These are phyloP conservation scores for Metschnikowia arizonensis DNA, from an alignment of 805 yeast species.

Conservation along the genomic window DNA sequence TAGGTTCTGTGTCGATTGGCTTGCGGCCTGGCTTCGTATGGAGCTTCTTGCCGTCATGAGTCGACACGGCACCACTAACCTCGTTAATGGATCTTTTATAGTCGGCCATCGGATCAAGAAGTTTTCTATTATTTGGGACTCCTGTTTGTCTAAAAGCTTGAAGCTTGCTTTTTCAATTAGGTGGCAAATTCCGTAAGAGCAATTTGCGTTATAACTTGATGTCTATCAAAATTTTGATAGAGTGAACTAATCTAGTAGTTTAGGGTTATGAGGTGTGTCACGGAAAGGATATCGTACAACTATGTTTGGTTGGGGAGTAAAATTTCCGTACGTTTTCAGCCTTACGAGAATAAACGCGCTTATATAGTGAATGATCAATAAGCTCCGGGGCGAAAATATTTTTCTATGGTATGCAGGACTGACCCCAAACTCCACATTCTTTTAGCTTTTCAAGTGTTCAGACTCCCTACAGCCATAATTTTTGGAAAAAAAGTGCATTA, in stretches of 20 bases:
- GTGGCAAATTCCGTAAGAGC: background rate
- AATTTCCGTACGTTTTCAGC: background rate
- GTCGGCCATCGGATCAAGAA: slow-evolving; percentile 22
- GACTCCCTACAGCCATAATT: background rate
- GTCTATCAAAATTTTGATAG: background rate
- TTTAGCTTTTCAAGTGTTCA: background rate
- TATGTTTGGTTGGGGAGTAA: background rate
- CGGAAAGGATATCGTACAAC: background rate
- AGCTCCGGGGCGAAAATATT: background rate
- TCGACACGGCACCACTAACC: slow-evolving; percentile 14
- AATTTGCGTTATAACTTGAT: background rate
- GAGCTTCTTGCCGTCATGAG: slow-evolving; percentile 35
- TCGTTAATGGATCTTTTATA: slow-evolving; percentile 31
- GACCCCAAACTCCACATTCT: background rate
- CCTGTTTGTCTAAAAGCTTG: background rate
- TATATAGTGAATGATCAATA: background rate
- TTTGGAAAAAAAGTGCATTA: background rate
- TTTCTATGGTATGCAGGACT: background rate
- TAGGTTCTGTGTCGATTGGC: slow-evolving; percentile 74
- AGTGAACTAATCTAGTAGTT: background rate
- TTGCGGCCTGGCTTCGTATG: slow-evolving; percentile 74
- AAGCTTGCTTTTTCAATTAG: background rate
- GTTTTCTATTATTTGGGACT: background rate
- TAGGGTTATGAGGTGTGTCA: background rate
- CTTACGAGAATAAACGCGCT: background rate